A percentile compares a stretch with the other conserved stretches of the same genome.
phyloP scores from a whole-genome alignment of 495 filamentous ascomycete species.

The Trichoderma asperelloides region DNA sequence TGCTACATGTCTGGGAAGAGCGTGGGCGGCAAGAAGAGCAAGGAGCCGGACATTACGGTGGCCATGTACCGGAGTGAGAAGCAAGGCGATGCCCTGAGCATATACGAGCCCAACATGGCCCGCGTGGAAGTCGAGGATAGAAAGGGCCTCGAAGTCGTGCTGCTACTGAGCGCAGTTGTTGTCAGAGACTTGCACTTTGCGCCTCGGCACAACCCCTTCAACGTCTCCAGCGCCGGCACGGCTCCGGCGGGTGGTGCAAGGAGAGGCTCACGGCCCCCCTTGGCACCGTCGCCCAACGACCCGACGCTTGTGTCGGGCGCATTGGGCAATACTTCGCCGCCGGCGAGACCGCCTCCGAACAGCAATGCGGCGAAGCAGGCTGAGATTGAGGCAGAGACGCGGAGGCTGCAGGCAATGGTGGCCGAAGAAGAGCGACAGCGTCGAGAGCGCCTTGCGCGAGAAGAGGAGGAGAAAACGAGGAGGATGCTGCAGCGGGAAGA shows the following conservation, averaged over 20 bases:
- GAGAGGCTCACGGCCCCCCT: slow-evolving; percentile 15
- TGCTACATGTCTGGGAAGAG: slow-evolving; percentile 74
- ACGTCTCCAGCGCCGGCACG: slow-evolving; percentile 43
- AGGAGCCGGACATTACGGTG: slow-evolving; percentile 90
- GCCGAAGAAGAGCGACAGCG: slow-evolving; percentile 23
- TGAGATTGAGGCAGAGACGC: slow-evolving; percentile 55
- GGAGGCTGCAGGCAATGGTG: slow-evolving; percentile 48
- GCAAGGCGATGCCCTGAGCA: slow-evolving; percentile 48
- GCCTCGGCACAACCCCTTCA: slow-evolving; percentile 64
- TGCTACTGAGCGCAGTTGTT: slow-evolving; percentile 73
- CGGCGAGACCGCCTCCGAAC: slow-evolving; percentile 20
- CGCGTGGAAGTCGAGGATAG: slow-evolving; percentile 89
- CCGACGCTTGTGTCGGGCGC: slow-evolving; percentile 24
- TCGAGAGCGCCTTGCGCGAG: slow-evolving; percentile 30
- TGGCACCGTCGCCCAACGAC: slow-evolving; percentile 12
- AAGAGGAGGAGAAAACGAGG: slow-evolving; percentile 61
- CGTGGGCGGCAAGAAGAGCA: slow-evolving; percentile 60
- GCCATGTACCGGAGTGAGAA: slow-evolving; percentile 58
- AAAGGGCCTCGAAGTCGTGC: slow-evolving; percentile 83
- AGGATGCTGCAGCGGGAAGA: slow-evolving; percentile 73
- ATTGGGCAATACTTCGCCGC: slow-evolving; percentile 10
- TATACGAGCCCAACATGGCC: slow-evolving; percentile 88
- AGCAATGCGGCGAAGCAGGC: slow-evolving; percentile 45
- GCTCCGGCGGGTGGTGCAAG: neutral
- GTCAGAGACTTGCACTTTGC: slow-evolving; percentile 81